These are phyloP conservation scores for Aspergillus sp. DNA, from an alignment of 2,329 filamentous ascomycete species.

Conservation along the genomic window DNA sequence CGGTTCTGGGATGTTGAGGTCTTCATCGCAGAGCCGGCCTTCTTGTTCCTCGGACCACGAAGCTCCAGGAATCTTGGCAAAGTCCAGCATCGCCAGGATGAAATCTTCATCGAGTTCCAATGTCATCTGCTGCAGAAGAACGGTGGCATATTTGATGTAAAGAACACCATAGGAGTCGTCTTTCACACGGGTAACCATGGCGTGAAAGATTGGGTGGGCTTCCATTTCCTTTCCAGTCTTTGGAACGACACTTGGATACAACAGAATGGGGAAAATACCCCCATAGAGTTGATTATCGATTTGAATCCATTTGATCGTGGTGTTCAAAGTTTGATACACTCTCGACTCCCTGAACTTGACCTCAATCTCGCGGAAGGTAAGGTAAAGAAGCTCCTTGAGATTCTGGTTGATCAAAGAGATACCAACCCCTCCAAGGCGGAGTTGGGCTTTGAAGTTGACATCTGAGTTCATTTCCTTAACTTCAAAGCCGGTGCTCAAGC, in stretches of 20 bases:
- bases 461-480: slow-evolving; percentile 88
- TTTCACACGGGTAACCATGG: slow-evolving; percentile 89
- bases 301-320: slow-evolving; percentile 97
- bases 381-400: slow-evolving; percentile 83
- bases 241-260: slow-evolving; percentile 95
- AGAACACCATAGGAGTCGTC: slow-evolving; percentile 96
- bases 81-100: slow-evolving; percentile 92
- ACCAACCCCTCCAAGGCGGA: slow-evolving; percentile 84
- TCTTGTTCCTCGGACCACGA: slow-evolving; percentile 81
- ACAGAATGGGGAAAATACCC: slow-evolving; percentile 92
- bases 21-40: slow-evolving; percentile 82
- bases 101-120: slow-evolving; percentile 97
- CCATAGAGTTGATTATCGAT: slow-evolving; percentile 98
- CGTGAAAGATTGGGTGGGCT: slow-evolving; percentile 88
- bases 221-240: slow-evolving; percentile 97
- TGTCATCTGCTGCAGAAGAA: slow-evolving; percentile 96
- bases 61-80: slow-evolving; percentile 85
- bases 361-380: slow-evolving; percentile 87
- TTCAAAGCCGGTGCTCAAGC: slow-evolving; percentile 71
- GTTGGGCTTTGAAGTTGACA: slow-evolving; percentile 81
- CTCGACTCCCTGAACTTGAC: slow-evolving; percentile 90
- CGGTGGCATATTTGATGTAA: slow-evolving; percentile 96
- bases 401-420: slow-evolving; percentile 92
- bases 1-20: slow-evolving; percentile 86
- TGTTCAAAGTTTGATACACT: slow-evolving; percentile 83